A percentile compares a stretch with the other conserved stretches of the same genome.
Conservation (phyloP, 805 yeast genomes). For the Myxozyma kluyveri region DNA sequence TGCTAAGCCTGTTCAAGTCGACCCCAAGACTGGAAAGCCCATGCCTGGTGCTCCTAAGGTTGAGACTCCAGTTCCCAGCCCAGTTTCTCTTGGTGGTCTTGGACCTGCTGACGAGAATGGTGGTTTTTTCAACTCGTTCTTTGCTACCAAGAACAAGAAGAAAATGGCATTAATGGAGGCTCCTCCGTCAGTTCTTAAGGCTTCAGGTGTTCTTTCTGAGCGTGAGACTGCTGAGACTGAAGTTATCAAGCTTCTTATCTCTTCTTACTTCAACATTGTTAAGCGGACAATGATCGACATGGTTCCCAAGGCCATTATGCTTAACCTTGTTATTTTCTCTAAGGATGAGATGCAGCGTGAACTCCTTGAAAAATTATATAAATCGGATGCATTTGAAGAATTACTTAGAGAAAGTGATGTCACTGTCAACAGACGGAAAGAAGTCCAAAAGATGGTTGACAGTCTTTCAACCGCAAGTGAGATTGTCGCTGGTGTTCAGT, state of each 20-base stretch:
- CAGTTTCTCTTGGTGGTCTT: constrained; percentile 28
- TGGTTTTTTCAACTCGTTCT: constrained; percentile 95
- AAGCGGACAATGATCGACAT: constrained; percentile 90
- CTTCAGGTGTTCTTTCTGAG: constrained; percentile 88
- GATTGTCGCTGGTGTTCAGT: constrained; percentile 57
- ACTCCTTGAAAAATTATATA: constrained; percentile 80
- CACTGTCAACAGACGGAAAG: constrained; percentile 91
- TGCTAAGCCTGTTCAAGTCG: constrained; percentile 69
- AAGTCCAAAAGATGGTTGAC: constrained; percentile 92
- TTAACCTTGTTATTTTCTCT: constrained; percentile 75
- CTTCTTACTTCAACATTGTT: constrained; percentile 87
- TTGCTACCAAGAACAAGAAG: constrained; percentile 87
- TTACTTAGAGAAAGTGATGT: constrained; percentile 87
- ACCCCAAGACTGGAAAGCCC: constrained; percentile 88
- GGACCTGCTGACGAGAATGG: constrained; percentile 51
- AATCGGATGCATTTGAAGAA: constrained; percentile 62
- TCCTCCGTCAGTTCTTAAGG: constrained; percentile 92
- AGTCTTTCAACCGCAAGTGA: constrained; percentile 85
- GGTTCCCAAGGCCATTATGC: constrained; percentile 93
- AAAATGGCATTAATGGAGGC: constrained; percentile 94
- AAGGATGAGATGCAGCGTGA: constrained; percentile 89
- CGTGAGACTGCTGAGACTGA: constrained; percentile 96
- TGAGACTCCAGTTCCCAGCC: constrained; percentile 19
- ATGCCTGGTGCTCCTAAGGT: constrained; percentile 39
- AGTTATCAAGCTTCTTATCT: constrained; percentile 86